phyloP scores from a whole-genome alignment of 305 asterid species.

The Plantago lanceolata region DNA sequence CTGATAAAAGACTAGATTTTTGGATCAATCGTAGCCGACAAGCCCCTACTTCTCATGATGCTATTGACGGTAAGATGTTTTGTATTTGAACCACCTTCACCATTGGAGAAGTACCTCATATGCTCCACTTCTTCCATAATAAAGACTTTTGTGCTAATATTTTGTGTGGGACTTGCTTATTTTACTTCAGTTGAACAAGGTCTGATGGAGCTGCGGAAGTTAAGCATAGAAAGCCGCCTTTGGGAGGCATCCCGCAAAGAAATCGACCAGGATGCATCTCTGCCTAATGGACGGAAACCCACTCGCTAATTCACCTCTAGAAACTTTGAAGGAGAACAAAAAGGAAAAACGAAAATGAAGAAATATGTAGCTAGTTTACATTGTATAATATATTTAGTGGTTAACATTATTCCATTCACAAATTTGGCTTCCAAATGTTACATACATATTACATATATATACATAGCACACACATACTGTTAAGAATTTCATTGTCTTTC shows the following conservation, averaged over 20 bases:
- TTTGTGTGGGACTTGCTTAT: neutral
- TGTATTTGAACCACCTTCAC: slow-evolving; percentile 7
- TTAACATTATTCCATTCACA: too few relatives aligned
- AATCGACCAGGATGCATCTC: slow-evolving; percentile 47
- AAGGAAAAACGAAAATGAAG: too few relatives aligned
- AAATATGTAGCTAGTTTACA: too few relatives aligned
- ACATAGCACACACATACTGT: too few relatives aligned
- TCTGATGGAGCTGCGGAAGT: slow-evolving; percentile 72
- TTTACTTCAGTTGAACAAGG: slow-evolving; percentile 71
- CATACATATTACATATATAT: neutral
- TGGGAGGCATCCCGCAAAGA: slow-evolving; percentile 92
- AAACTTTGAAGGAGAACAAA: neutral
- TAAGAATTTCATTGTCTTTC: neutral
- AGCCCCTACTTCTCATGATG: slow-evolving; percentile 85
- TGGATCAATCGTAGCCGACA: slow-evolving; percentile 87
- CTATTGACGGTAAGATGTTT: slow-evolving; percentile 62
- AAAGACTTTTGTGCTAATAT: neutral
- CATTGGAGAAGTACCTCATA: neutral
- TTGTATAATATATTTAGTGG: too few relatives aligned
- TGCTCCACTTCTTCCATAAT: neutral
- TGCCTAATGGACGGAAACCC: slow-evolving; percentile 23
- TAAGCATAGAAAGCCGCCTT: slow-evolving; percentile 68
- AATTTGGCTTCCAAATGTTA: neutral
- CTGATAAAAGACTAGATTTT: slow-evolving; percentile 62
- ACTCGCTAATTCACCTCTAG: neutral